Percentiles rank a stretch among this genome's conserved stretches.
Evolutionary conservation across 768 basidiomycete genomes (phyloP).

Genomic region (Auricularia sp.): DNA sequence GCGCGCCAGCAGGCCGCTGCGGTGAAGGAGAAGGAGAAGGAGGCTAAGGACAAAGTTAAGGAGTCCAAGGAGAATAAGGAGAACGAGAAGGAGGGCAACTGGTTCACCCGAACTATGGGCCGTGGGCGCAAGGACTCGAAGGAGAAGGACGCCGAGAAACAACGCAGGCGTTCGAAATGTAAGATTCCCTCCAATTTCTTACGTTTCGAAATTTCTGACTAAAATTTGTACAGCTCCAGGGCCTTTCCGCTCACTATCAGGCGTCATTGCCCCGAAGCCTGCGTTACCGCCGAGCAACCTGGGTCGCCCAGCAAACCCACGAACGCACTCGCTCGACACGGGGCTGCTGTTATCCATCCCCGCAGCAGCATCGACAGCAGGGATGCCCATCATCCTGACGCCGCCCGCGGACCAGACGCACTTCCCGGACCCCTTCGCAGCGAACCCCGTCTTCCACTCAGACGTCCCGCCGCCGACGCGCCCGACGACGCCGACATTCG

Average conservation of each 20-base stretch:
- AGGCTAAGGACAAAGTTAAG: conserved; percentile 18
- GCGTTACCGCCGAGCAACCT: not conserved
- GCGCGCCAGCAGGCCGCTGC: conserved; percentile 17
- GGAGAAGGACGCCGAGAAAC: conserved; percentile 37
- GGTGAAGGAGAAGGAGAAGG: conserved; percentile 27
- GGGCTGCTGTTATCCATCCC: conserved; percentile 22
- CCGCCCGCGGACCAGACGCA: not conserved
- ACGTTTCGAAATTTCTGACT: not conserved
- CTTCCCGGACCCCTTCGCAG: conserved; percentile 3
- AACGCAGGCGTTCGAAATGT: conserved; percentile 12
- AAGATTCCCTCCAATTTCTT: not conserved
- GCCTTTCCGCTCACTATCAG: not conserved
- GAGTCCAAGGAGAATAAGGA: conserved; percentile 26
- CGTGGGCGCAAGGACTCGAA: conserved; percentile 65
- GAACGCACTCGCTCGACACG: conserved; percentile 57
- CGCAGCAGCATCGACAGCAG: conserved; percentile 11
- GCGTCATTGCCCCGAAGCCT: not conserved
- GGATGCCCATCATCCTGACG: conserved; percentile 10
- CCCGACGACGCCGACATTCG: conserved; percentile 5
- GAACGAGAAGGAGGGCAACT: conserved; percentile 46
- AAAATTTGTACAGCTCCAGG: not conserved
- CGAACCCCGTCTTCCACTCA: conserved; percentile 14
- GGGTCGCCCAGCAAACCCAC: conserved; percentile 29
- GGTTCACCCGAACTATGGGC: conserved; percentile 64
- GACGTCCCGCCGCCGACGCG: conserved; percentile 17